Base-by-base conservation (phyloP, 2,329 filamentous ascomycete genomes). In the Didymella arachidicola region DNA sequence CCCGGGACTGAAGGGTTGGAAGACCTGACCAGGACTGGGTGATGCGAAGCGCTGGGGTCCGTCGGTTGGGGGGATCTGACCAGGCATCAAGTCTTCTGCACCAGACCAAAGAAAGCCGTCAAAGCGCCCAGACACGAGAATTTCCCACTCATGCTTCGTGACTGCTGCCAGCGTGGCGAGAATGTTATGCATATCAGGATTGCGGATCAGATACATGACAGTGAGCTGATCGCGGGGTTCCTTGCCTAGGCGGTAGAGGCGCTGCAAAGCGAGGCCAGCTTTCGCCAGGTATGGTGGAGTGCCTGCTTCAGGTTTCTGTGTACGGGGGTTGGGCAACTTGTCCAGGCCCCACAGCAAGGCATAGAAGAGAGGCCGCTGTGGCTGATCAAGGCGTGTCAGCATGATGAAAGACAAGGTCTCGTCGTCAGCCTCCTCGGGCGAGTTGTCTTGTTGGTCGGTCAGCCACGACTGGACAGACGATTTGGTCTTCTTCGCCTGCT, bases 101-200 rank as follows among this genome's bases (percentile, higher is more conserved):
- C 94, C 94, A 43, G 92, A 96, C 87, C 94, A 96, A 19, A 97
- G 83, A 78, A 98, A 98, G 4, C 94, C 94, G 72, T 97, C 93
- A 69, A 98, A 98, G 27, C 94, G 90, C 27, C 94, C 94, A 0
- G 94, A 97, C 4, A 90, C 92, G 12, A 98, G 83, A 54, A 98
- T 96, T 62, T 97, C 94, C 94, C 94, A 98, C 77, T 98, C 94
- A n/a, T 91, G 90, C 45, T 88, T 86, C 72, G 90, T 95, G 67
- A 98, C 95, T 51, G 93, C 92, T 34, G 91, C 89, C 48, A 97
- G 84, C 0, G 94, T 97, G 39, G 92, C 88, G 3, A 98, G 86
- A 30, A 97, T 87, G 70, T 95, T 90, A 75, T 98, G 94, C 47
- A 95, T 86, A 12, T 86, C 82, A 0, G 89, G 88, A 74, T 97